Evolutionary conservation across 768 basidiomycete genomes (phyloP), one percentile per base, ranked within the genome.

Genomic region (Boletellus ananiceps): DNA sequence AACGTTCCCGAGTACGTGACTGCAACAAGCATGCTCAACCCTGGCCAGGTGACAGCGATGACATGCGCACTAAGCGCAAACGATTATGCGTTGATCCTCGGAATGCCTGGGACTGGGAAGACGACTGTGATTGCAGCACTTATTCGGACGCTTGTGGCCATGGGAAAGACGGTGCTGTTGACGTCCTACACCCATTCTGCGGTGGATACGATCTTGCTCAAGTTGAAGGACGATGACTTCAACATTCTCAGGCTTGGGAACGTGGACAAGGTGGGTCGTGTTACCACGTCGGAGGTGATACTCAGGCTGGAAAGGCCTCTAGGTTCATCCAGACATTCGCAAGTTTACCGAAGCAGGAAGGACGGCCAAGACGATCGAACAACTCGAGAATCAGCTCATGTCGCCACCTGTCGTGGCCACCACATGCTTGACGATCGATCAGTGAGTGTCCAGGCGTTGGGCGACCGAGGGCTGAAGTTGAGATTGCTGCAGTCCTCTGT

Each of bases 71-170:
- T 98, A 21, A 70, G 75, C 6, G 92, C 96, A 2, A 72, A 80
- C 49, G 93, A 99, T 65, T 99, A 97, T 63, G 86, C 94, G 1
- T 70, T 98, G 49, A 80, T 99, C 23, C 74, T 98, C 7, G 96
- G 96, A 14, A 97, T 98, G 96, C 96, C 96, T 8, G 96, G 96
- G 0, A 98, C 95, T 4, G 95, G 96, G 8, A 99, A 99, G 70
- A 96, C 95, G 37, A 95, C 93, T 1, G 88, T 96, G 4, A 88
- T 96, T 52, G 91, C 89, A 1, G 84, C 90, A 29, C 78, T 96
- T 41, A 93, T 98, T 62, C 78, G 81, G 58, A 78, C 78, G 41
- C 69, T 98, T 13, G 91, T 93, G 2, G 76, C 68, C 34, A 73
- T 82, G 69, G 90, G 91, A 7, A 94, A 96, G 74, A 88, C 80